phyloP scores from a whole-genome alignment of 345 rosid species.

The Pelargonium nanum region DNA sequence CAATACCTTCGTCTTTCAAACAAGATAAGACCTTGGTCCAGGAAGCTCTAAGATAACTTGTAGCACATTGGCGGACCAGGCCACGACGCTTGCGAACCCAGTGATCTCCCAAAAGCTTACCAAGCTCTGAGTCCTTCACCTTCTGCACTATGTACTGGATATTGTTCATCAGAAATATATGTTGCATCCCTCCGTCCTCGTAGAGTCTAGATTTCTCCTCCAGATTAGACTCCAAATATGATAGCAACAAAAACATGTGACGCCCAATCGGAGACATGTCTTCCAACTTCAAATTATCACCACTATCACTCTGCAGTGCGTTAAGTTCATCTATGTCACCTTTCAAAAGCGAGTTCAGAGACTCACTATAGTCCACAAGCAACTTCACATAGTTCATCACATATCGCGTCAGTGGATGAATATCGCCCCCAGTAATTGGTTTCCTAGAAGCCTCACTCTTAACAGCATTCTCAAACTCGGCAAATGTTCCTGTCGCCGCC shows the following conservation, averaged over 20 bases:
- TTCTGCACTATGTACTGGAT: slow-evolving; percentile 67
- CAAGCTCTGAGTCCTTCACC: slow-evolving; percentile 55
- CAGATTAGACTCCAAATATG: slow-evolving; percentile 45
- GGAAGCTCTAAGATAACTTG: slow-evolving; percentile 47
- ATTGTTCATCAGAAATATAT: slow-evolving; percentile 60
- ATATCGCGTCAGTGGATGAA: slow-evolving; percentile 59
- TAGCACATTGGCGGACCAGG: slow-evolving; percentile 49
- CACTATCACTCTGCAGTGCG: slow-evolving; percentile 28
- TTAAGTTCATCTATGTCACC: slow-evolving; percentile 28
- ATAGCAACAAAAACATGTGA: slow-evolving; percentile 34
- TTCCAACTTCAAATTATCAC: slow-evolving; percentile 15
- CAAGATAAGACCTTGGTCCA: slow-evolving; percentile 52
- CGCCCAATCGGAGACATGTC: slow-evolving; percentile 23
- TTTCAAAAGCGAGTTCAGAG: slow-evolving; percentile 45
- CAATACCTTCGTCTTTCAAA: slow-evolving; percentile 28
- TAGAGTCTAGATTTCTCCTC: slow-evolving; percentile 40
- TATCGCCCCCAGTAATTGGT: slow-evolving; percentile 40
- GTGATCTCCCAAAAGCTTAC: slow-evolving; percentile 57
- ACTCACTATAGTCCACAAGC: slow-evolving; percentile 35
- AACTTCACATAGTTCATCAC: slow-evolving; percentile 73
- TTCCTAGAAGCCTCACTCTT: slow-evolving; percentile 29
- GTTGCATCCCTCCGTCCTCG: slow-evolving; percentile 34
- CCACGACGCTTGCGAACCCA: slow-evolving; percentile 70
- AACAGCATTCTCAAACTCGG: slow-evolving; percentile 36
- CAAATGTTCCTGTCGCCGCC: slow-evolving; percentile 34